These are phyloP conservation scores for Wickerhamiella vanderwaltii DNA, from an alignment of 805 yeast genomes.

Conservation along the genomic window DNA sequence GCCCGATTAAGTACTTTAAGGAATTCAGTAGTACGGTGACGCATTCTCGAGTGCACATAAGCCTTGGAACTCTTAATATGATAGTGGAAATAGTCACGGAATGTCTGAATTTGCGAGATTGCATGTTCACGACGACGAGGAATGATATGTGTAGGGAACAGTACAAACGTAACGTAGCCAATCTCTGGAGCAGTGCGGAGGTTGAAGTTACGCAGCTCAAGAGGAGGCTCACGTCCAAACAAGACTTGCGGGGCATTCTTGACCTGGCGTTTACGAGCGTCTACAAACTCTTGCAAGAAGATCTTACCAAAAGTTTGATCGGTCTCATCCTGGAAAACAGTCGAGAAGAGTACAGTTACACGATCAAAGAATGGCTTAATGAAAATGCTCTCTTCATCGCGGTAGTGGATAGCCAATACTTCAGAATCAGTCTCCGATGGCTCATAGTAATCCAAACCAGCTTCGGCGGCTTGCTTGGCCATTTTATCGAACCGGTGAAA, in stretches of 20 bases:
- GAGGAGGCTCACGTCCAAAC: slow-evolving; percentile 83
- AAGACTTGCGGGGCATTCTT: slow-evolving; percentile 98
- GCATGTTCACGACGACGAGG: slow-evolving; percentile 71
- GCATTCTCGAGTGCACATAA: slow-evolving; percentile 96
- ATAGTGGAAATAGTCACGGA: slow-evolving; percentile 95
- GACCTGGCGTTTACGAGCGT: slow-evolving; percentile 87
- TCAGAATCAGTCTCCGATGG: slow-evolving; percentile 38
- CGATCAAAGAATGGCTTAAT: slow-evolving; percentile 89
- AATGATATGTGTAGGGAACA: slow-evolving; percentile 44
- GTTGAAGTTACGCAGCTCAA: slow-evolving; percentile 48
- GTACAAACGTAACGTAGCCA: slow-evolving; percentile 48
- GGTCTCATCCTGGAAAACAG: slow-evolving; percentile 91
- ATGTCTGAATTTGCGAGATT: slow-evolving; percentile 79
- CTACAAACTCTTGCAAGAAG: slow-evolving; percentile 61
- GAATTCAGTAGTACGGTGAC: slow-evolving; percentile 87
- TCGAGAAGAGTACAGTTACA: slow-evolving; percentile 91
- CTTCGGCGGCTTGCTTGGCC: slow-evolving; percentile 32
- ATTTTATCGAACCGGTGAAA: slow-evolving; percentile 66
- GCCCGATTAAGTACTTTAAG: slow-evolving; percentile 93
- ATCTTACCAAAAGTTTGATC: slow-evolving; percentile 46
- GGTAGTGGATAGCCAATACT: slow-evolving; percentile 62
- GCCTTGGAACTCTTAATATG: slow-evolving; percentile 98
- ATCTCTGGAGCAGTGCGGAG: slow-evolving; percentile 30
- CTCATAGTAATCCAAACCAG: slow-evolving; percentile 30
- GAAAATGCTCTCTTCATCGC: slow-evolving; percentile 87